phyloP scores from a whole-genome alignment of 1,284 basidiomycete species.

The Agaricales sp. region DNA sequence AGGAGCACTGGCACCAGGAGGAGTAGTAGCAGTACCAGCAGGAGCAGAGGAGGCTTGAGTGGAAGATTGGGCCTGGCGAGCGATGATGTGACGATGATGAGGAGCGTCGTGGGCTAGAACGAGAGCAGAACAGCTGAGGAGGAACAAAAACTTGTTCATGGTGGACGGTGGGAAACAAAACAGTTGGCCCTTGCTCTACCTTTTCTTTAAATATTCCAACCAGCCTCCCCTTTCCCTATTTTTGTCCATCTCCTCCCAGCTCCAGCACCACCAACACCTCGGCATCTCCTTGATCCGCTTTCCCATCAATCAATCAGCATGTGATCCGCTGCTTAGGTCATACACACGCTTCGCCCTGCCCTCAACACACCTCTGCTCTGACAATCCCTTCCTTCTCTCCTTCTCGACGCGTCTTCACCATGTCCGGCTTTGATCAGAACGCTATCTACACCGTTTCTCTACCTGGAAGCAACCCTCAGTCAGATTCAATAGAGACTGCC shows the following conservation, averaged over 20 bases:
- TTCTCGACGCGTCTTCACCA: constrained; percentile 15
- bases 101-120: not conserved
- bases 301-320: not conserved
- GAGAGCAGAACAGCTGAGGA: not conserved
- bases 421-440: constrained; percentile 71
- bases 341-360: constrained; percentile 26
- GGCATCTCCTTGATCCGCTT: not conserved
- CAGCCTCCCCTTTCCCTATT: not conserved
- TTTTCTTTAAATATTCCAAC: no score
- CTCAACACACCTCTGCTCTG: constrained; percentile 25
- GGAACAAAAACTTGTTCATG: not conserved
- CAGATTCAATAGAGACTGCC: constrained; percentile 53
- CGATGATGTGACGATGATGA: not conserved
- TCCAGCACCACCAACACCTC: no score
- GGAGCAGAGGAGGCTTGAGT: not conserved
- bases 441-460: constrained; percentile 73
- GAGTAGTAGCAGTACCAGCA: not conserved
- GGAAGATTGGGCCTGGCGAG: not conserved
- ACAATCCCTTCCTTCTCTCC: constrained; percentile 4
- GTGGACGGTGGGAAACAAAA: not conserved
- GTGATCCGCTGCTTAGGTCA: no score
- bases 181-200: no score
- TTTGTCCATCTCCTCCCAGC: not conserved
- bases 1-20: not conserved
- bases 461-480: constrained; percentile 39